These are phyloP conservation scores for Ustilago lituana DNA, from an alignment of 1,284 basidiomycete genomes.

Conservation along the genomic window DNA sequence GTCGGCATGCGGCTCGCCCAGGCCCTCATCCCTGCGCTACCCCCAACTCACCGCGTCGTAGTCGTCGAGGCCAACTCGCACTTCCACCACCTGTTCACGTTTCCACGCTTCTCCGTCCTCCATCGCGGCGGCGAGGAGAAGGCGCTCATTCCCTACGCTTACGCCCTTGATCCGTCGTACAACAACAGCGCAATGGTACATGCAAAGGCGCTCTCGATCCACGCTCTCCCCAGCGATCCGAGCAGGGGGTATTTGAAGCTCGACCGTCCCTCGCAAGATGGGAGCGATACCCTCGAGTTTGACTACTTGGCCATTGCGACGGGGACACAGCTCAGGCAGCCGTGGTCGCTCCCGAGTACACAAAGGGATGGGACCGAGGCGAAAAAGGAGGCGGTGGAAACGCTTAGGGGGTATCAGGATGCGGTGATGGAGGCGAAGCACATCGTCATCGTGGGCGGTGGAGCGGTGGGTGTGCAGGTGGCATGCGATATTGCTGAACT, in stretches of 20 bases:
- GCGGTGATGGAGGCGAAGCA: slow-evolving; percentile 44
- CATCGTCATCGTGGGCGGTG: slow-evolving; percentile 64
- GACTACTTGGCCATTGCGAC: slow-evolving; percentile 46
- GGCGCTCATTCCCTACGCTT: slow-evolving; percentile 71
- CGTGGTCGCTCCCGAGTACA: slow-evolving; percentile 29
- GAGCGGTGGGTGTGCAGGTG: slow-evolving; percentile 63
- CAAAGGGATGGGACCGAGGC: slow-evolving; percentile 9
- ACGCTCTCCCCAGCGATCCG: not conserved
- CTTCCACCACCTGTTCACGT: slow-evolving; percentile 70
- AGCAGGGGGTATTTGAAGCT: slow-evolving; percentile 18
- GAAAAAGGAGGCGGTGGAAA: slow-evolving; percentile 49
- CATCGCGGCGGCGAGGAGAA: slow-evolving; percentile 70
- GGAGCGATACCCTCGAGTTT: slow-evolving; percentile 18
- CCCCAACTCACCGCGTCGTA: slow-evolving; percentile 68
- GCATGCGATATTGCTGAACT: slow-evolving; percentile 60
- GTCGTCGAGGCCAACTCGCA: slow-evolving; percentile 70
- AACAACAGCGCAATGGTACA: slow-evolving; percentile 17
- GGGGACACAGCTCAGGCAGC: slow-evolving; percentile 25
- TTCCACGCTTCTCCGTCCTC: slow-evolving; percentile 71
- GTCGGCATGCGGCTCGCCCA: slow-evolving; percentile 59
- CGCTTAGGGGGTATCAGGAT: slow-evolving; percentile 50
- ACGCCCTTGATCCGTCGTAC: slow-evolving; percentile 73
- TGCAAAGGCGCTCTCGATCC: slow-evolving; percentile 31
- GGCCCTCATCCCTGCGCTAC: slow-evolving; percentile 66
- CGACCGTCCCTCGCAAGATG: slow-evolving; percentile 1